phyloP scores from a whole-genome alignment of 257 asterid species.

The Solanum sparsipilum region DNA sequence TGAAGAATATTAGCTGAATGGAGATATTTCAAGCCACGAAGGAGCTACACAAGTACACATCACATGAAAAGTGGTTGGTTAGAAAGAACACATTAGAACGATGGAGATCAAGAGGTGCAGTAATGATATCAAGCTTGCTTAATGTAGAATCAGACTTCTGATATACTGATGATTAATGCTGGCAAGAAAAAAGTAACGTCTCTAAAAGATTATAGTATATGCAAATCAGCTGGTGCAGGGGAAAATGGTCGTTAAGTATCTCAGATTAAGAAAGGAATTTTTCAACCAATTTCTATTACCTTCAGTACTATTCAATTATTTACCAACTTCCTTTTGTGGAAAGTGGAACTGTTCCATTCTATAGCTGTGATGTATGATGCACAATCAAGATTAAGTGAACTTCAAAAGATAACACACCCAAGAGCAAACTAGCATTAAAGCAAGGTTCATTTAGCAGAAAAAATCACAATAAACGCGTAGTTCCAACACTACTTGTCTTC shows the following conservation, averaged over 20 bases:
- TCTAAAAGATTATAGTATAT: neutral
- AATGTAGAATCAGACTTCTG: neutral
- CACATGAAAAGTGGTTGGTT: neutral
- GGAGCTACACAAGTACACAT: conserved; percentile 14
- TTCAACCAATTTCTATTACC: neutral
- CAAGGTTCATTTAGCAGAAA: neutral
- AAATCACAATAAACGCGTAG: neutral
- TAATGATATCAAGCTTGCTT: neutral
- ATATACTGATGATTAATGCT: neutral
- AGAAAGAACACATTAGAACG: neutral
- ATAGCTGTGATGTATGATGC: neutral
- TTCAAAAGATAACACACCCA: neutral
- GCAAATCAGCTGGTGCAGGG: neutral
- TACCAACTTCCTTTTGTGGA: neutral
- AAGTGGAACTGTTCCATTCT: neutral
- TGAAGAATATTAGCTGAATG: conserved; percentile 42
- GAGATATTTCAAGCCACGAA: conserved; percentile 31
- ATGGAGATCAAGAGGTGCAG: neutral
- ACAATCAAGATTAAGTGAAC: neutral
- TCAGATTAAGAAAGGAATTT: neutral
- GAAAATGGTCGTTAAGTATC: neutral
- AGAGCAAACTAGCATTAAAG: neutral
- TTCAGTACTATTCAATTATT: neutral
- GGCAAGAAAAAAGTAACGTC: neutral
- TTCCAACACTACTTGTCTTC: neutral